Evolutionary conservation across 2,329 filamentous ascomycete genomes (phyloP).

Genomic region (Byssochlamys sp.): DNA sequence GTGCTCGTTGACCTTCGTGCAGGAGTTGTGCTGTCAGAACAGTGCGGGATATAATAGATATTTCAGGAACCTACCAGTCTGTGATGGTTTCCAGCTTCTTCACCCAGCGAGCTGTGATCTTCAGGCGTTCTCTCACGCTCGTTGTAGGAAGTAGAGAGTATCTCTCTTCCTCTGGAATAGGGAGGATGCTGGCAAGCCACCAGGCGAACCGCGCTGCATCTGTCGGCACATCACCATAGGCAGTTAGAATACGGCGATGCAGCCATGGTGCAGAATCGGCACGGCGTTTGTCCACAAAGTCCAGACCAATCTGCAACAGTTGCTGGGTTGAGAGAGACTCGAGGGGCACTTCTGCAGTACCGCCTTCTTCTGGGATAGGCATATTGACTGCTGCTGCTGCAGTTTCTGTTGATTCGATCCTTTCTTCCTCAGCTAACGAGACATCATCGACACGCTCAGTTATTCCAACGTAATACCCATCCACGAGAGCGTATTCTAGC

Average conservation of each 20-base stretch:
- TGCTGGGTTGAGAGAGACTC: constrained; percentile 57
- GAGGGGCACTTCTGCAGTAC: constrained; percentile 20
- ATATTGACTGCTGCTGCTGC: constrained; percentile 11
- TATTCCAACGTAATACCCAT: constrained; percentile 70
- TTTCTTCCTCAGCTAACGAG: constrained; percentile 70
- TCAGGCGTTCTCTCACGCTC: constrained; percentile 70
- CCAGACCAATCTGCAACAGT: constrained; percentile 55
- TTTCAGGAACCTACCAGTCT: constrained; percentile 53
- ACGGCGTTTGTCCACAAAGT: constrained; percentile 62
- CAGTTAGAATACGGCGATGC: constrained; percentile 58
- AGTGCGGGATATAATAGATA: background rate
- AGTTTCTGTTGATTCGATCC: constrained; percentile 61
- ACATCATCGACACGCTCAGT: constrained; percentile 73
- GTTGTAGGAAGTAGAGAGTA: constrained; percentile 63
- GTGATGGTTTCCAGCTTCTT: constrained; percentile 58
- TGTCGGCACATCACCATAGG: constrained; percentile 67
- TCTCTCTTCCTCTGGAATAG: constrained; percentile 67
- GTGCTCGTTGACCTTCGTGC: constrained; percentile 7
- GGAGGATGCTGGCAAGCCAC: constrained; percentile 79
- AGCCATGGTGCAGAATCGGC: constrained; percentile 64
- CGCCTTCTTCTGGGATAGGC: constrained; percentile 12
- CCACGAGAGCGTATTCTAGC: constrained; percentile 50
- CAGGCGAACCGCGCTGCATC: constrained; percentile 74
- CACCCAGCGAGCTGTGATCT: constrained; percentile 75
- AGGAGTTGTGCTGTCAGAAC: background rate